These are phyloP conservation scores for Verticillium longisporum DNA, from an alignment of 2,329 filamentous ascomycete species.

Conservation along the genomic window DNA sequence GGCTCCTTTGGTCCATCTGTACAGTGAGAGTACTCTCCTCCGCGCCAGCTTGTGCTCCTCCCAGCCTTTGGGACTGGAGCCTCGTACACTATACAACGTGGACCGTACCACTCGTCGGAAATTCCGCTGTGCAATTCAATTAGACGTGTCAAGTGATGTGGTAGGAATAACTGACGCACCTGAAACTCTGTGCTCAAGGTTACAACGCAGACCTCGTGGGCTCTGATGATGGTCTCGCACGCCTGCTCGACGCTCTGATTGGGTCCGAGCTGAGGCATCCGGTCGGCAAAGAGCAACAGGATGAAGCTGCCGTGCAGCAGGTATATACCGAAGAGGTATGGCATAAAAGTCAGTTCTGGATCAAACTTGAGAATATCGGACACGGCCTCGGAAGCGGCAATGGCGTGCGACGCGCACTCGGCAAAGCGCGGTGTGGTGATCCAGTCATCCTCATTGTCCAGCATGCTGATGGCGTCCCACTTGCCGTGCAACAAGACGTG, in stretches of 20 bases:
- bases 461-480: constrained; percentile 41
- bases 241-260: constrained; percentile 38
- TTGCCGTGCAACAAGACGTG: constrained; percentile 40
- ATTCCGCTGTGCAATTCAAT: constrained; percentile 32
- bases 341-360: constrained; percentile 43
- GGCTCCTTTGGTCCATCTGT: constrained; percentile 39
- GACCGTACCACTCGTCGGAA: constrained; percentile 46
- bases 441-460: constrained; percentile 42
- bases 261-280: constrained; percentile 37
- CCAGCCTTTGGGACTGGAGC: constrained; percentile 28
- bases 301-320: constrained; percentile 44
- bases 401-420: constrained; percentile 37
- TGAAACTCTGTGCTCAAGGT: constrained; percentile 40
- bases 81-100: constrained; percentile 39
- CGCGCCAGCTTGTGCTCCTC: constrained; percentile 34
- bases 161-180: constrained; percentile 17
- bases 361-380: constrained; percentile 38
- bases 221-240: constrained; percentile 42
- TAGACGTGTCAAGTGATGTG: background rate
- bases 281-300: constrained; percentile 39
- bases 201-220: constrained; percentile 43
- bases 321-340: constrained; percentile 46
- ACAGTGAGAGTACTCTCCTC: constrained; percentile 43
- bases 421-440: constrained; percentile 37
- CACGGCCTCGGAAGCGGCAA: constrained; percentile 37